These are phyloP conservation scores for Candolleomyces aberdarensis DNA, from an alignment of 768 basidiomycete species.

Conservation along the genomic window DNA sequence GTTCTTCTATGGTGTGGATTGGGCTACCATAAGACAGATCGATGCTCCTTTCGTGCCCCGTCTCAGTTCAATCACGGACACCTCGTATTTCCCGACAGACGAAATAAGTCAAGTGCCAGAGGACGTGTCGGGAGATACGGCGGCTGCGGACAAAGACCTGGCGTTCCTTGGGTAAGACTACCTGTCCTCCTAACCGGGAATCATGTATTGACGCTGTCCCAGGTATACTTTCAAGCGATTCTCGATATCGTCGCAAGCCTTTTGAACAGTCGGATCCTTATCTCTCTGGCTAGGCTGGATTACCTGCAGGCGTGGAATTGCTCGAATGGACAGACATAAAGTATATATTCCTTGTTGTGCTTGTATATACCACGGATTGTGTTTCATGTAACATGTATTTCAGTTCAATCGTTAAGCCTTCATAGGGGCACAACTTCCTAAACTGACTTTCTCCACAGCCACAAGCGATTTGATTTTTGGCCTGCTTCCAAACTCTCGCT, in stretches of 20 bases:
- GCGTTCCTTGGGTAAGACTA: constrained; percentile 60
- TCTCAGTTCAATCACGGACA: constrained; percentile 89
- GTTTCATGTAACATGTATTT: too few relatives aligned
- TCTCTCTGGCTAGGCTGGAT: too few relatives aligned
- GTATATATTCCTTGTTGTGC: too few relatives aligned
- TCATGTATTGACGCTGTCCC: neutral
- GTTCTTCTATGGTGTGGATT: constrained; percentile 96
- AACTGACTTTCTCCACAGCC: neutral
- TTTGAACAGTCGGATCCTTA: constrained; percentile 22
- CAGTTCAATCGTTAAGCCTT: neutral
- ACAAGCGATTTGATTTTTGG: neutral
- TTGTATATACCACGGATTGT: too few relatives aligned
- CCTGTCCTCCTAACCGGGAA: neutral
- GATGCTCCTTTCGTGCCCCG: constrained; percentile 97
- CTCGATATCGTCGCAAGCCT: constrained; percentile 56
- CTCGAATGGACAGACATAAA: too few relatives aligned
- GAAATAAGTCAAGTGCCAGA: constrained; percentile 78
- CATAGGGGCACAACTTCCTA: neutral
- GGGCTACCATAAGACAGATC: constrained; percentile 82
- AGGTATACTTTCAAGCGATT: constrained; percentile 84
- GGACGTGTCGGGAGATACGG: constrained; percentile 36
- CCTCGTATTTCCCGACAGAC: constrained; percentile 97
- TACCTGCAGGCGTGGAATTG: too few relatives aligned
- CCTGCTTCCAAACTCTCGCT: neutral
- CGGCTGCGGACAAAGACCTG: constrained; percentile 51